Evolutionary conservation across 2,329 filamentous ascomycete species (phyloP).

Genomic region (Monosporascus sp.): DNA sequence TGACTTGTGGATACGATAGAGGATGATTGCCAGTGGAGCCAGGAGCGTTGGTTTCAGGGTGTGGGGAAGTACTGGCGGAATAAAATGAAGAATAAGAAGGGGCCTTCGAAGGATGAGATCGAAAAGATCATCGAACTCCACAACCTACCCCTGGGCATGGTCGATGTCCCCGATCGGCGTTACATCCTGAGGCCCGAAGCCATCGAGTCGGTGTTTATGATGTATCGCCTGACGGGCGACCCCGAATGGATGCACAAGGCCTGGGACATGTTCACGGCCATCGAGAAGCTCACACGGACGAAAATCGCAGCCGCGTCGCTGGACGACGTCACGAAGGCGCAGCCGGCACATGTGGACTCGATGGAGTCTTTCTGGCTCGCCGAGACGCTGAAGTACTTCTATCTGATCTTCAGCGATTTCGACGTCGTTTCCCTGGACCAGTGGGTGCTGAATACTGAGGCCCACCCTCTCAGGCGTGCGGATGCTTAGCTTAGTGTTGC

Average conservation of each 20-base stretch:
- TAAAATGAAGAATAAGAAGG: constrained; percentile 9
- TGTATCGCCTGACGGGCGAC: constrained; percentile 70
- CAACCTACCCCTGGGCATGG: constrained; percentile 50
- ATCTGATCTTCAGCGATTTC: constrained; percentile 56
- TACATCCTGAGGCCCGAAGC: constrained; percentile 72
- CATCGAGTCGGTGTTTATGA: constrained; percentile 74
- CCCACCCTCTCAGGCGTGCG: constrained; percentile 42
- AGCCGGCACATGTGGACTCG: constrained; percentile 31
- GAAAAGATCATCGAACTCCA: constrained; percentile 34
- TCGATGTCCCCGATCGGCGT: constrained; percentile 46
- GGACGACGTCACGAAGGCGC: constrained; percentile 51
- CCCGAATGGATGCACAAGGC: constrained; percentile 60
- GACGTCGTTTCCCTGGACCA: constrained; percentile 54
- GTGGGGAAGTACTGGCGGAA: constrained; percentile 23
- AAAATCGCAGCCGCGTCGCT: constrained; percentile 60
- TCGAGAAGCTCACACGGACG: constrained; percentile 57
- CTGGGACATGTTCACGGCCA: constrained; percentile 67
- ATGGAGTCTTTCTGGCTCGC: constrained; percentile 76
- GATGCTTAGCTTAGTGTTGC: constrained; percentile 11
- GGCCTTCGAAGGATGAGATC: constrained; percentile 23
- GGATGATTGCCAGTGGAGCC: constrained; percentile 27
- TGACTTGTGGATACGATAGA: constrained; percentile 1
- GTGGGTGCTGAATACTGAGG: constrained; percentile 57
- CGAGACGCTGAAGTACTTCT: constrained; percentile 65
- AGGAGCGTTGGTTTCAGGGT: constrained; percentile 20